These are phyloP conservation scores for Neurospora sublineolata DNA, from an alignment of 495 filamentous ascomycete species.

Conservation along the genomic window DNA sequence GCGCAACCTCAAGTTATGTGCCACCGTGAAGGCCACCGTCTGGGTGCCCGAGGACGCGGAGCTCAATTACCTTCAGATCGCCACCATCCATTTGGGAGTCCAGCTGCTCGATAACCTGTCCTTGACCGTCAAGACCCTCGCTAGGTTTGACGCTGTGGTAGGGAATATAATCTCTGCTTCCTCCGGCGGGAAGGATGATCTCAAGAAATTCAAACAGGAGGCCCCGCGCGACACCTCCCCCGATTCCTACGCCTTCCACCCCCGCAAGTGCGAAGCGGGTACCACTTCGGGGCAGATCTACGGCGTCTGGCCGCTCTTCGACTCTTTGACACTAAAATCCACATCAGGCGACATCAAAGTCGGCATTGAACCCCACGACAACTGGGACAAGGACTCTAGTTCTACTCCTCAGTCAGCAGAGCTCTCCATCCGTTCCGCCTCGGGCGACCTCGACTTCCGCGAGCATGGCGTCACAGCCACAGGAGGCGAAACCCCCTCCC, in stretches of 20 bases:
- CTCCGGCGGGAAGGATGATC: constrained; percentile 5
- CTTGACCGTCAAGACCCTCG: constrained; percentile 11
- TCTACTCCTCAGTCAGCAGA: constrained; percentile 19
- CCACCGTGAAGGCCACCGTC: constrained; percentile 27
- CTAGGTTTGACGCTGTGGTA: constrained; percentile 13
- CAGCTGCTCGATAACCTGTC: constrained; percentile 29
- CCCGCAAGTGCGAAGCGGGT: constrained; percentile 20
- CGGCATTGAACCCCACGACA: constrained; percentile 25
- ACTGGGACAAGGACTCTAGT: constrained; percentile 6
- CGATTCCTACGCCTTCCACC: constrained; percentile 19
- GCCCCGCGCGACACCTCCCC: constrained; percentile 11
- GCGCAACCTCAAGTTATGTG: constrained; percentile 19
- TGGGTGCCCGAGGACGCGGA: constrained; percentile 27
- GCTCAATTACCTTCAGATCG: constrained; percentile 18
- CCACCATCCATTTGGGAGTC: constrained; percentile 27
- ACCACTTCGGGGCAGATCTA: constrained; percentile 26
- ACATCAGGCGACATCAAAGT: constrained; percentile 27
- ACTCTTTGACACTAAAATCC: constrained; percentile 26
- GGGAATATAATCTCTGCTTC: constrained; percentile 20
- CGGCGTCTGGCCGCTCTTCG: constrained; percentile 33
- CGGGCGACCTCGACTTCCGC: constrained; percentile 23
- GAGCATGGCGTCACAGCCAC: constrained; percentile 6
- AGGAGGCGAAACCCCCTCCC: neutral
- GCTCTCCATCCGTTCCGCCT: constrained; percentile 23
- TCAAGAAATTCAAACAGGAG: too few relatives aligned